Conservation (phyloP, 768 basidiomycete genomes). For the Trametes meyenii region DNA sequence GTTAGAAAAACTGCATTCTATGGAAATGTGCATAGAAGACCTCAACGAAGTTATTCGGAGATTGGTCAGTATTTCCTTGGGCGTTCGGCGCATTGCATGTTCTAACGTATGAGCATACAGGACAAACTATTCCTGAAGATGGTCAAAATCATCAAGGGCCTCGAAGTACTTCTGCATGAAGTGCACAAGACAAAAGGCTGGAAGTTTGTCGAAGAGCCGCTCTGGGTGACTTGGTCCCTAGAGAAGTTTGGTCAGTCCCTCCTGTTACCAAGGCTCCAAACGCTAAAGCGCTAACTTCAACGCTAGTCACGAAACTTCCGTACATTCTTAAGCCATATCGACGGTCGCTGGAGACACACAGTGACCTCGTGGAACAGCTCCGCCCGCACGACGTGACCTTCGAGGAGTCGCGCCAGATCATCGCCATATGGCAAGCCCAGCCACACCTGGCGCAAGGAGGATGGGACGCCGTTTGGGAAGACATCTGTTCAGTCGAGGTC, state of each 20-base stretch:
- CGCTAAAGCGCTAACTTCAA: not conserved
- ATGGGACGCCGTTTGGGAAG: constrained; percentile 79
- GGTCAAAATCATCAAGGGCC: constrained; percentile 59
- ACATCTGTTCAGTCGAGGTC: constrained; percentile 75
- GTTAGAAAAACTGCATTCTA: constrained; percentile 62
- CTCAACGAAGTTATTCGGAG: constrained; percentile 62
- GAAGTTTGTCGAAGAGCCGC: constrained; percentile 70
- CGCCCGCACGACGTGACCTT: constrained; percentile 71
- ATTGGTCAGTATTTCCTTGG: constrained; percentile 53
- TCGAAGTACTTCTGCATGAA: constrained; percentile 68
- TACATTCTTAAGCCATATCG: constrained; percentile 65
- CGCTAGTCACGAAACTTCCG: constrained; percentile 57
- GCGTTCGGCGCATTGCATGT: not conserved
- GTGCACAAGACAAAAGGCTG: constrained; percentile 73
- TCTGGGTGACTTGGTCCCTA: constrained; percentile 84
- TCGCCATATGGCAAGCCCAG: constrained; percentile 72
- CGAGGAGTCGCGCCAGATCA: constrained; percentile 62
- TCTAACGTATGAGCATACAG: constrained; percentile 40
- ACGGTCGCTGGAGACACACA: constrained; percentile 61
- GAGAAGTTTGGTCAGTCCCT: constrained; percentile 70
- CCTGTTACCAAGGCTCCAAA: not conserved
- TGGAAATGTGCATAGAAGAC: constrained; percentile 66
- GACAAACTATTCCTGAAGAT: constrained; percentile 73
- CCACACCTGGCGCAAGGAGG: constrained; percentile 65
- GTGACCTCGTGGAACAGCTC: constrained; percentile 56